phyloP scores from a whole-genome alignment of 148 eudicot genomes.

The Limonium bicolor region DNA sequence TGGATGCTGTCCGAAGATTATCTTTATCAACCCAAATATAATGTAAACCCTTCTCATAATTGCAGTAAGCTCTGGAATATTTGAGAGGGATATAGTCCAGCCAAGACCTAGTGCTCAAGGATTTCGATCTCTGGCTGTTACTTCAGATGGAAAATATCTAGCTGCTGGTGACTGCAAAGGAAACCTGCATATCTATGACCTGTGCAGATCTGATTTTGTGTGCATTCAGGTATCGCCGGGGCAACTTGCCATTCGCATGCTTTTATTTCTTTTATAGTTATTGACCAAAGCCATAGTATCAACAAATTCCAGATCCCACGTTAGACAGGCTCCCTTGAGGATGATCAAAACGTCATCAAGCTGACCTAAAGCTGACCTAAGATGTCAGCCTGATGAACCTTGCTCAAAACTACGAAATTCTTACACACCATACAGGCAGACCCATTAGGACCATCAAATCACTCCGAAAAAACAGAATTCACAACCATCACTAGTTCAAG shows the following conservation, averaged over 20 bases:
- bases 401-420: too few relatives aligned
- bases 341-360: too few relatives aligned
- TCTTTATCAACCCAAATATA: not conserved
- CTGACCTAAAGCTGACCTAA: too few relatives aligned
- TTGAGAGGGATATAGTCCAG: slow-evolving; percentile 34
- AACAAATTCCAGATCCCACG: too few relatives aligned
- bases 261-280: too few relatives aligned
- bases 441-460: too few relatives aligned
- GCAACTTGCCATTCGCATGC: not conserved
- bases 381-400: too few relatives aligned
- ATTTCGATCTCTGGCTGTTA: slow-evolving; percentile 36
- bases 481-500: too few relatives aligned
- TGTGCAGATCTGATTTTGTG: slow-evolving; percentile 21
- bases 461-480: too few relatives aligned
- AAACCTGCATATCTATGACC: slow-evolving; percentile 33
- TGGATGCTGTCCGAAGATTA: not conserved
- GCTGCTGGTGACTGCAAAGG: slow-evolving; percentile 46
- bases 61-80: slow-evolving; percentile 37
- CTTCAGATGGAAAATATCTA: slow-evolving; percentile 47
- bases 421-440: too few relatives aligned
- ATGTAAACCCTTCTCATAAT: not conserved
- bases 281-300: too few relatives aligned
- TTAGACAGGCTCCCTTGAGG: too few relatives aligned
- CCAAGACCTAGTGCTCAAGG: slow-evolving; percentile 18
- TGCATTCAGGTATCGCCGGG: slow-evolving; percentile 40